phyloP scores from a whole-genome alignment of 371 early-diverging fungal species.

The Basidiobolus meristosporus region DNA sequence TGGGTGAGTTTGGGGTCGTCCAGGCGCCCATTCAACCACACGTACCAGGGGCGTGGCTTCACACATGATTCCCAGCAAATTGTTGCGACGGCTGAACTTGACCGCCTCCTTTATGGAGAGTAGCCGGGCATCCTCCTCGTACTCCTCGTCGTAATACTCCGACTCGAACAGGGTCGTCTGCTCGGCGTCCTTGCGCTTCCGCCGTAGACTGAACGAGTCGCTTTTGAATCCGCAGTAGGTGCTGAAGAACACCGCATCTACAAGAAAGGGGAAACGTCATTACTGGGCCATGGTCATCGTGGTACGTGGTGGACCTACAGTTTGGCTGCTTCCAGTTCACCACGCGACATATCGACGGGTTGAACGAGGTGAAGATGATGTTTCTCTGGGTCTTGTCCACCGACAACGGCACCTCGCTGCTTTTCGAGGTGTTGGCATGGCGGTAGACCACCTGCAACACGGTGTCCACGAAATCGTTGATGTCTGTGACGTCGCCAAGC shows the following conservation, averaged over 20 bases:
- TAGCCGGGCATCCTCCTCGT: conserved; percentile 10
- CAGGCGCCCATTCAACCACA: no score
- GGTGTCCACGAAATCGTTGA: conserved; percentile 67
- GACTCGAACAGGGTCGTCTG: background rate
- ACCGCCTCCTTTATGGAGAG: conserved; percentile 57
- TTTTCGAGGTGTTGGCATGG: conserved; percentile 14
- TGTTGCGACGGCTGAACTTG: conserved; percentile 48
- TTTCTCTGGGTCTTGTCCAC: no score
- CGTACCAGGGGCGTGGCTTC: conserved; percentile 70
- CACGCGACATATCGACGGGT: conserved; percentile 75
- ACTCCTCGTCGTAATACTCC: no score
- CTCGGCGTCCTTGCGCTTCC: conserved; percentile 7
- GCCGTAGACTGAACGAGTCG: conserved; percentile 12
- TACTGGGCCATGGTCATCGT: background rate
- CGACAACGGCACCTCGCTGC: no score
- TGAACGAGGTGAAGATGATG: conserved; percentile 73
- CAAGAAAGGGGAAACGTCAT: no score
- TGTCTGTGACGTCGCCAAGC: conserved; percentile 30
- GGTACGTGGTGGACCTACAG: conserved; percentile 24
- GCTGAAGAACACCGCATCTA: conserved; percentile 74
- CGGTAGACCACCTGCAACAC: conserved; percentile 65
- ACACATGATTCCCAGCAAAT: conserved; percentile 75
- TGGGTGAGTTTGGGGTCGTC: background rate
- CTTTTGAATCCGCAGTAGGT: conserved; percentile 65
- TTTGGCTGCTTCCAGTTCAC: conserved; percentile 96